A percentile compares a stretch with the other conserved stretches of the same genome.
These are phyloP conservation scores for Fistulifera pelliculosa DNA, from an alignment of 108 stramenopile species.

Conservation along the genomic window DNA sequence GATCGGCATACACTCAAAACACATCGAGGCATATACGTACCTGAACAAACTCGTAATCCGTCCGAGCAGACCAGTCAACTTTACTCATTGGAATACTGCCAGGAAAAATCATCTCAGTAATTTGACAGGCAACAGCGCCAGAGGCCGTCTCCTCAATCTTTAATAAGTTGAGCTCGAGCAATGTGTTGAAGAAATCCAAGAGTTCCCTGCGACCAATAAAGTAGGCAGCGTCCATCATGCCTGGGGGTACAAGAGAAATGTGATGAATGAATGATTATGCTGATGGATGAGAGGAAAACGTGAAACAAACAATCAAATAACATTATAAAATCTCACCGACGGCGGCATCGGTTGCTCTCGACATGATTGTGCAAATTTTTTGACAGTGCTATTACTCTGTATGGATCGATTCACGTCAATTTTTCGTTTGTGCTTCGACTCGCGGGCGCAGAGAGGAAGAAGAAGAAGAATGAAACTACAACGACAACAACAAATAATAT, in stretches of 20 bases:
- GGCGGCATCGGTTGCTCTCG: constrained; percentile 12
- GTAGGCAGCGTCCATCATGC: constrained; percentile 98
- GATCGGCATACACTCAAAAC: too few species aligned
- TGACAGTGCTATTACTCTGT: too few species aligned
- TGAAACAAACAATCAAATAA: too few species aligned
- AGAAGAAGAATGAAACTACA: too few species aligned
- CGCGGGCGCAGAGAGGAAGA: too few species aligned
- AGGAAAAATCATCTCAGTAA: constrained; percentile 91
- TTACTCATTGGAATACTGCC: constrained; percentile 83
- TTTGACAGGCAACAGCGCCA: constrained; percentile 95
- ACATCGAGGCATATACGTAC: too few species aligned
- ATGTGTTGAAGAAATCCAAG: constrained; percentile 90
- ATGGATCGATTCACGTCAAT: too few species aligned
- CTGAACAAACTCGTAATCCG: constrained; percentile 84
- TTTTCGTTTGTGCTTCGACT: too few species aligned
- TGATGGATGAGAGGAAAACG: too few species aligned
- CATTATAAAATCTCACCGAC: constrained; percentile 12
- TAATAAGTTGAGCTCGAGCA: constrained; percentile 77
- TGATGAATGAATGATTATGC: too few species aligned
- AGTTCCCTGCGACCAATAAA: constrained; percentile 94
- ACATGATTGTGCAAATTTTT: too few species aligned
- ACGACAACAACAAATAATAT: too few species aligned
- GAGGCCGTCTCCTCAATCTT: constrained; percentile 98
- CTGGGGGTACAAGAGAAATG: constrained; percentile 18
- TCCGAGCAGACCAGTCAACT: constrained; percentile 90